Conservation (phyloP, 176 grass and related monocot species). For the Miscanthus lutarioriparius region DNA sequence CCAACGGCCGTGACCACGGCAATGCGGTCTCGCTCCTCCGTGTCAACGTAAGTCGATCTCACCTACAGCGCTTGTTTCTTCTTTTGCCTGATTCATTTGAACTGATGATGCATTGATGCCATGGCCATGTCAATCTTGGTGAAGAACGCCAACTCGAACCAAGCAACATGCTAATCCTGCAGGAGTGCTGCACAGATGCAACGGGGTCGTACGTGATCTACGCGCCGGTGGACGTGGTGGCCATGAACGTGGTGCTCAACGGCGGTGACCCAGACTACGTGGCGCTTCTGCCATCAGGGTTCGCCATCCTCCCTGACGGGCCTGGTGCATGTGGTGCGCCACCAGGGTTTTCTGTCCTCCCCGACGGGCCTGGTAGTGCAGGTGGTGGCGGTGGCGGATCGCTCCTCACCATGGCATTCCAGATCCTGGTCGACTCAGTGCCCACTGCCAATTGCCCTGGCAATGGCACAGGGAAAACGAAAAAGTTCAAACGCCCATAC, state of each 20-base stretch:
- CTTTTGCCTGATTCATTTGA: background rate
- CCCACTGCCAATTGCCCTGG: slow-evolving; percentile 92
- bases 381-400: slow-evolving; percentile 44
- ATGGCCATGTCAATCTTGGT: background rate
- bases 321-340: slow-evolving; percentile 30
- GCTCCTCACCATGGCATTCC: slow-evolving; percentile 82
- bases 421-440: slow-evolving; percentile 80
- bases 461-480: too few species aligned
- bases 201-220: slow-evolving; percentile 85
- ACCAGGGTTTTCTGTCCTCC: slow-evolving; percentile 74
- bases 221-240: slow-evolving; percentile 75
- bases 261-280: slow-evolving; percentile 80
- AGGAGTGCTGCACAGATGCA: slow-evolving; percentile 76
- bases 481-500: too few species aligned
- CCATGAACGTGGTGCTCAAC: slow-evolving; percentile 85
- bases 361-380: slow-evolving; percentile 39
- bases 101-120: background rate
- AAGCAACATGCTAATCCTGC: slow-evolving; percentile 91
- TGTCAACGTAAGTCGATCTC: slow-evolving; percentile 40
- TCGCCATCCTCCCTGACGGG: slow-evolving; percentile 80
- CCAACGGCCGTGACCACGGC: slow-evolving; percentile 72
- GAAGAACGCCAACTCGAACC: slow-evolving; percentile 75
- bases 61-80: background rate
- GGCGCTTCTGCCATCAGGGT: slow-evolving; percentile 71
- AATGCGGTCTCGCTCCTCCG: slow-evolving; percentile 81